phyloP scores from a whole-genome alignment of 139 green algal genomes.

The Coccomyxa sp. region DNA sequence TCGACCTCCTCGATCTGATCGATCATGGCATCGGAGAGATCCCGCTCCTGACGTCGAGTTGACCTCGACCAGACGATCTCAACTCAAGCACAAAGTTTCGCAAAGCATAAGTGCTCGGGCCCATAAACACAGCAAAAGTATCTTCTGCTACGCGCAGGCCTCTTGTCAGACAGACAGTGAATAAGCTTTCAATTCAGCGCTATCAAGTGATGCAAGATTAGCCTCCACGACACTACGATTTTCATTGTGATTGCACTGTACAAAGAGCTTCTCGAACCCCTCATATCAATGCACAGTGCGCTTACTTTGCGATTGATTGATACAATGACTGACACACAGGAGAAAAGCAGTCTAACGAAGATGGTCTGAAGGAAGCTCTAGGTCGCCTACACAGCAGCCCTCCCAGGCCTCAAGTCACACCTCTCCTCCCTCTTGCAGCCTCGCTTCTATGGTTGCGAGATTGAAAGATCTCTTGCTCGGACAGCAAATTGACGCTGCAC shows the following conservation, averaged over 20 bases:
- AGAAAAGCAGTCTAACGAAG: background rate
- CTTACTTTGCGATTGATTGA: background rate
- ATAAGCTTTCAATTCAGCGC: background rate
- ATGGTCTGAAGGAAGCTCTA: background rate
- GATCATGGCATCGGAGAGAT: background rate
- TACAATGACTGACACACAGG: background rate
- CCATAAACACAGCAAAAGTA: background rate
- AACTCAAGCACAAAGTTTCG: background rate
- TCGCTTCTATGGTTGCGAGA: background rate
- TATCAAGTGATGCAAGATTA: background rate
- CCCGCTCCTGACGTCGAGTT: background rate
- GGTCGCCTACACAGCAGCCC: background rate
- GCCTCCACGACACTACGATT: background rate
- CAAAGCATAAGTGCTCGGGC: background rate
- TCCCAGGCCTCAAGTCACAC: background rate
- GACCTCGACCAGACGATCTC: background rate
- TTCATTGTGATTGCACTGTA: background rate
- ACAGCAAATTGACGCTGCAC: background rate
- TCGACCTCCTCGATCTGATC: background rate
- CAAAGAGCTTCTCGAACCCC: background rate
- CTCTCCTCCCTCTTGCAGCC: background rate
- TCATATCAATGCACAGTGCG: background rate
- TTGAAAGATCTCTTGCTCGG: background rate
- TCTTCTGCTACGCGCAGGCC: background rate
- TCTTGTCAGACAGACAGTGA: background rate